A percentile compares a stretch with the other conserved stretches of the same genome.
Evolutionary conservation across 129 eudicot species (phyloP).

Genomic region (Flaveria robusta): DNA sequence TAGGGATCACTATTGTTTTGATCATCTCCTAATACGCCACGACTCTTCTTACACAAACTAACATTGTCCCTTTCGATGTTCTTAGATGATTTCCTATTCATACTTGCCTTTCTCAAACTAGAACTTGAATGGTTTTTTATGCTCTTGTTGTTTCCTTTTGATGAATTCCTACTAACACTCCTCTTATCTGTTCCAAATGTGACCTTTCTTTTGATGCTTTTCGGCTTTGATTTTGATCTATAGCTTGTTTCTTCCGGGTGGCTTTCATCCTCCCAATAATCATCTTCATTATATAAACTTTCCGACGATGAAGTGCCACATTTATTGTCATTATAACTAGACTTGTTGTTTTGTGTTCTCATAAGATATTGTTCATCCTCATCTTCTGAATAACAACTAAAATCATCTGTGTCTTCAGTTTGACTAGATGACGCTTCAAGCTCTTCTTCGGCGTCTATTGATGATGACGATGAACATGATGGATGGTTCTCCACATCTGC

Average conservation of each 20-base stretch:
- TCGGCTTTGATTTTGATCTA: conserved; percentile 33
- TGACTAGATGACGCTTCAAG: conserved; percentile 12
- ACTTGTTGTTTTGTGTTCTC: conserved; percentile 20
- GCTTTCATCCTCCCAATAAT: conserved; percentile 36
- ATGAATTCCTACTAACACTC: conserved; percentile 23
- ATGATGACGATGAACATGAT: conserved; percentile 19
- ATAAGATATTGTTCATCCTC: conserved; percentile 16
- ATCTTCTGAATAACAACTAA: conserved; percentile 20
- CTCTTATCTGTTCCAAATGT: conserved; percentile 27
- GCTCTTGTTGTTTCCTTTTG: conserved; percentile 28
- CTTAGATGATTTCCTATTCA: conserved; percentile 22
- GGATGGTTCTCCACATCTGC: not conserved
- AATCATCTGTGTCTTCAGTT: conserved; percentile 17
- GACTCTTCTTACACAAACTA: not conserved
- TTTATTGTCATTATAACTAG: conserved; percentile 21
- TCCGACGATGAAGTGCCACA: conserved; percentile 40
- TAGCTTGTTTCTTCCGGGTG: conserved; percentile 36
- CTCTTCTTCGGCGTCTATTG: not conserved
- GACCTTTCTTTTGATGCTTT: conserved; percentile 40
- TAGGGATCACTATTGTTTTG: too few species aligned
- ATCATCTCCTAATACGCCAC: too few species aligned
- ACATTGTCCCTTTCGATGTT: not conserved
- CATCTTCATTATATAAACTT: conserved; percentile 46
- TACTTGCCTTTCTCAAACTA: conserved; percentile 23
- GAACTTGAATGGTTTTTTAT: conserved; percentile 24